Evolutionary conservation across 2,329 filamentous ascomycete species (phyloP), one percentile per base, ranked within the genome.

Genomic region (Colletotrichum sp.): DNA sequence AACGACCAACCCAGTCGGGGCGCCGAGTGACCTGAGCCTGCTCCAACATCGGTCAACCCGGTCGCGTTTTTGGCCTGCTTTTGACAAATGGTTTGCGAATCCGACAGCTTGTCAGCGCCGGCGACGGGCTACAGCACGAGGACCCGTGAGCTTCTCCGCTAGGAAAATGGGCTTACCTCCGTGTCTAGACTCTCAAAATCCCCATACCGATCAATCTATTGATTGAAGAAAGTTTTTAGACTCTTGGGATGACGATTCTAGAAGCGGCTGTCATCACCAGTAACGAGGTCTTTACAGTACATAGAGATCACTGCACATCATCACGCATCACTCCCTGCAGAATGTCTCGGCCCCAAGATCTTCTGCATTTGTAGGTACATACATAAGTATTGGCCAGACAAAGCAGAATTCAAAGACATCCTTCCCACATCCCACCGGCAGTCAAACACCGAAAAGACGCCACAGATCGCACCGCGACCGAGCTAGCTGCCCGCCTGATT

Each of bases 31-130:
- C 34, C 73, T 59, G n/a, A 67, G 43, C n/a, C 43, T 13, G 43
- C 43, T 52, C 43, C 43, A 52, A 36, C 73, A 68, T 73, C 73
- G 73, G 70, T 57, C 32, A 68, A 24, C 73, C 64, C 70, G 73
- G 73, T 60, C 43, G 26, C 21, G 12, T 67, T 32, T 55, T 61
- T 30, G 55, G 24, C 55, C 32, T 55, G 34, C n/a, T 59, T 26
- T 59, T 59, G 73, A 65, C 64, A 36, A 73, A 75, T 68, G 64
- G 43, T 48, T 68, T 66, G 63, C 64, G 48, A 60, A 57, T 9
- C 34, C 63, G 32, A 30, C 36, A n/a, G 36, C 71, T 59, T 48
- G n/a, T 48, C 71, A 61, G 64, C 55, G 39, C 21, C 57, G 59
- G n/a, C 55, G 57, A 16, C 57, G 59, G n/a, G 18, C 60, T 21